Evolutionary conservation across 192 early-diverging fungal genomes (phyloP), one percentile per base, ranked within the genome.

Genomic region (Backusella circina): DNA sequence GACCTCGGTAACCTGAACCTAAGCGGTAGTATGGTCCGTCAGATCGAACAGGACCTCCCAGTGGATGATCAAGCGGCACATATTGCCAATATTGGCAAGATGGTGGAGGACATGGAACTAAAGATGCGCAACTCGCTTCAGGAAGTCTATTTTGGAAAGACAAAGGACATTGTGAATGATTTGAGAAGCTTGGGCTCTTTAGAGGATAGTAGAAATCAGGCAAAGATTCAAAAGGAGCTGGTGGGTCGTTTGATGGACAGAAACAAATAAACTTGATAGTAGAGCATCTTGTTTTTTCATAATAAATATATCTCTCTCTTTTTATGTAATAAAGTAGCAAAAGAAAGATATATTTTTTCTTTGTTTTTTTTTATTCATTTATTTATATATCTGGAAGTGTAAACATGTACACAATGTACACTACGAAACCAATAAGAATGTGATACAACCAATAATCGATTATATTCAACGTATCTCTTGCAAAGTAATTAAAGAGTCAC

Each of bases 81-180:
- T 71, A 90, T 99, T 70, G 91, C 86, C 51, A 99, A 99, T 82
- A 93, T 99, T 71, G 98, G 98, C 0, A 88, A 93, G 16, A 94
- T 99, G 89, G 92, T 99, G 9, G 98, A 99, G 82, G 98, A 98
- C 65, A 97, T 97, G 95, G 98, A 99, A 83, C 84, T 92, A 72
- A 98, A 98, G 84, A 96, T 98, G 95, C 93, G 98, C 67, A 95
- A 96, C 77, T 80, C 92, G 35, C 80, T 99, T 72, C 92, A 96
- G 79, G 93, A 96, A 76, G 95, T 99, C 23, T 99, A 99, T 78
- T 99, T 99, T 86, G 95, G 96, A 65, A 98, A 98, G 82, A 98
- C 97, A 3, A 95, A 93, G 80, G 96, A 98, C 76, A 96, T 98
- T 77, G 94, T 96, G 72, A 98, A 97, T 77, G 95, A 97, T 72